Evolutionary conservation across 495 filamentous ascomycete species (phyloP), one percentile per base, ranked within the genome.

Genomic region (Hypoxylon subgilvum): DNA sequence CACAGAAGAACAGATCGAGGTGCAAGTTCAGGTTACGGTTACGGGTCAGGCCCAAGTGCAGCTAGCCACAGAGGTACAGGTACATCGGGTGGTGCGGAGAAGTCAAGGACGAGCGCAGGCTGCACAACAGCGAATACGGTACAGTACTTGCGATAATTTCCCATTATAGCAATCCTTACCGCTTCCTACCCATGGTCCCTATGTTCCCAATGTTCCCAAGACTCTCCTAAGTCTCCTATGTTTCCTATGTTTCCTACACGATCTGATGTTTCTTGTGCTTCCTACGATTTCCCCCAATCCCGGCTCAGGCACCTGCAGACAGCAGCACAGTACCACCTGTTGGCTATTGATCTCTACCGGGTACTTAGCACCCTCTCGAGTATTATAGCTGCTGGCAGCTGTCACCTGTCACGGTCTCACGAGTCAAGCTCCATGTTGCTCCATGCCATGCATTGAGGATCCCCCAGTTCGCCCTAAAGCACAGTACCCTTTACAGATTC

Each of bases 141-240:
- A 64, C 54, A n/a, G 50, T 58, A 58, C 61, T 35, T 54, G 5
- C 19, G 6, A 52, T 5, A 50, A 63, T 63, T 63, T 63, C 60
- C 60, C 42, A 43, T 57, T 58, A 14, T n/a, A 58, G 60, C 22
- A 57, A 50, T 38, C 52, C 23, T 57, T 63, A 63, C 59, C 59
- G 59, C 59, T n/a, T n/a, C n/a, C n/a, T n/a, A n/a, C n/a, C n/a
- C n/a, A n/a, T n/a, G n/a, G n/a, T n/a, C 25, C 41, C 35, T 47
- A 36, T 38, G 40, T 16, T 34, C n/a, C 22, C 6, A 39, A 21
- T 3, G 4, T 30, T 22, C 32, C 27, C 32, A n/a, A n/a, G n/a
- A n/a, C n/a, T n/a, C n/a, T n/a, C n/a, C n/a, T n/a, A n/a, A n/a
- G n/a, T n/a, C n/a, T n/a, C n/a, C n/a, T n/a, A n/a, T n/a, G n/a